Conservation (phyloP, 768 basidiomycete genomes). For the Coprinopsis marcescibilis region DNA sequence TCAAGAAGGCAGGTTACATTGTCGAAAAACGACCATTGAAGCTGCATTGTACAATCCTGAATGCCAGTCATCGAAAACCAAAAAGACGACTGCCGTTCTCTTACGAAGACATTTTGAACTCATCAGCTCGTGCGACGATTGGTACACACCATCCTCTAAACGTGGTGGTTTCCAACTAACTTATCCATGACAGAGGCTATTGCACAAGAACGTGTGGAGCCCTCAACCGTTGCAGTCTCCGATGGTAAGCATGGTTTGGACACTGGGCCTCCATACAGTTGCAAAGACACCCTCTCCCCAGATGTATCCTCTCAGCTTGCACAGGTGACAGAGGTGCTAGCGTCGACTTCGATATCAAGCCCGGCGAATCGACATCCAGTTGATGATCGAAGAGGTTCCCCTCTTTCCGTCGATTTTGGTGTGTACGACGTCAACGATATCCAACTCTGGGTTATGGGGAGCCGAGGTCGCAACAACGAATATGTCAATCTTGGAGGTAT, state of each 20-base stretch:
- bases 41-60: conserved; percentile 49
- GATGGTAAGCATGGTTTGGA: no score
- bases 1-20: conserved; percentile 35
- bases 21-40: conserved; percentile 45
- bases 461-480: conserved; percentile 54
- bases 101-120: conserved; percentile 27
- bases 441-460: conserved; percentile 70
- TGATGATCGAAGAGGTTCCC: no score
- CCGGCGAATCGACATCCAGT: no score
- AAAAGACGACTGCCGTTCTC: conserved; percentile 29
- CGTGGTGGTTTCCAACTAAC: background rate
- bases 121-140: conserved; percentile 4
- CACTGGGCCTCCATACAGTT: no score
- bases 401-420: conserved; percentile 43
- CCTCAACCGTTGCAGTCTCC: no score
- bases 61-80: conserved; percentile 40
- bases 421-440: conserved; percentile 48
- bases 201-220: no score
- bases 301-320: background rate
- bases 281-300: no score
- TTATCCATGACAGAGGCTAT: background rate
- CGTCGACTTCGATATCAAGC: no score
- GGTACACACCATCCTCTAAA: background rate
- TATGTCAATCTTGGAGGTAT: conserved; percentile 48
- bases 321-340: no score